phyloP scores from a whole-genome alignment of 2,329 filamentous ascomycete genomes.

The Mycogone perniciosa region DNA sequence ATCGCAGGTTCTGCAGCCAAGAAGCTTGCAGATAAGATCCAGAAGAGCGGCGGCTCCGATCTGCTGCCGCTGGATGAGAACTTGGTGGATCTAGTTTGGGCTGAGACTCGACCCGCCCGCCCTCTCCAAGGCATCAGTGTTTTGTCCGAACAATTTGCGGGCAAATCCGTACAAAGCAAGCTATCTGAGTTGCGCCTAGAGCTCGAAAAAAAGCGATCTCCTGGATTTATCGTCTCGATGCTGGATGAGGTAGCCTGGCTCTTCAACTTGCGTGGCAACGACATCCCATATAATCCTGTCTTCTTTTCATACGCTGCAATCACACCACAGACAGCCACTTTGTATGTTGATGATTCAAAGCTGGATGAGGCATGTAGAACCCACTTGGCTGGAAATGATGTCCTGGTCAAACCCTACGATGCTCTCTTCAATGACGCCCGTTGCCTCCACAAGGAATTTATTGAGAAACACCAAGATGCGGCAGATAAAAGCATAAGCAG shows the following conservation, averaged over 20 bases:
- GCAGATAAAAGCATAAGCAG: slow-evolving; percentile 43
- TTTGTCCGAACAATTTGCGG: slow-evolving; percentile 66
- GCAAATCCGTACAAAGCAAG: slow-evolving; percentile 77
- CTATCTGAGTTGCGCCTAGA: slow-evolving; percentile 84
- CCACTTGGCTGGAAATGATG: slow-evolving; percentile 63
- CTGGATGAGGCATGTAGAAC: slow-evolving; percentile 60
- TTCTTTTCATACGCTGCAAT: slow-evolving; percentile 96
- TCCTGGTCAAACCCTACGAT: slow-evolving; percentile 75
- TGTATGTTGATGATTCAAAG: slow-evolving; percentile 82
- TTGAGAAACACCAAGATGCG: slow-evolving; percentile 32
- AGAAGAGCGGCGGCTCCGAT: slow-evolving; percentile 74
- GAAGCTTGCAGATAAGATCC: slow-evolving; percentile 79
- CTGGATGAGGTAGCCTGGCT: slow-evolving; percentile 97
- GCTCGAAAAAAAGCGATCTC: slow-evolving; percentile 79
- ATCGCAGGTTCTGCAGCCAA: slow-evolving; percentile 59
- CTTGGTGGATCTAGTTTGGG: slow-evolving; percentile 89
- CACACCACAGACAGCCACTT: slow-evolving; percentile 66
- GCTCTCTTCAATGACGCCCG: slow-evolving; percentile 74
- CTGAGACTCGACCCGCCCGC: slow-evolving; percentile 59
- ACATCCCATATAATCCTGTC: slow-evolving; percentile 96
- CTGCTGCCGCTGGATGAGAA: slow-evolving; percentile 73
- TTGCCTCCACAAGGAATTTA: slow-evolving; percentile 41
- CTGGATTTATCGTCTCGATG: slow-evolving; percentile 86
- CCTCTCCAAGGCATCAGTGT: slow-evolving; percentile 72
- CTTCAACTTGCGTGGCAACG: slow-evolving; percentile 92